Conservation (phyloP, 2,329 filamentous ascomycete species). For the Aureobasidium sp. region DNA sequence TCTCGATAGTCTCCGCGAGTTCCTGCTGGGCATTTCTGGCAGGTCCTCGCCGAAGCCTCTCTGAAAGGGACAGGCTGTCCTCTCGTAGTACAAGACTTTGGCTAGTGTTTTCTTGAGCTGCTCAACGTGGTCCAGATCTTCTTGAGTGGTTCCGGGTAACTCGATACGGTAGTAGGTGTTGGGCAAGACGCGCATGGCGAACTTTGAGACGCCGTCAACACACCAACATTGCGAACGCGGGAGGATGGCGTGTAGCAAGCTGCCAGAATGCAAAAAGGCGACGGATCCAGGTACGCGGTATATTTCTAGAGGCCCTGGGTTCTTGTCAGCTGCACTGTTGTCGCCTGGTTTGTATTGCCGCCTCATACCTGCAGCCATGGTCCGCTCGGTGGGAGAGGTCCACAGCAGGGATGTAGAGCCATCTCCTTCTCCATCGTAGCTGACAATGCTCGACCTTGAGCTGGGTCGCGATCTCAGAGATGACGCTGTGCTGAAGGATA, state of each 20-base stretch:
- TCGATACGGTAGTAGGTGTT: conserved; percentile 90
- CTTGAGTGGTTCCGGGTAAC: conserved; percentile 58
- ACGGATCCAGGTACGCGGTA: conserved; percentile 82
- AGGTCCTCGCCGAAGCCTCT: conserved; percentile 68
- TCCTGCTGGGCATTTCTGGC: conserved; percentile 61
- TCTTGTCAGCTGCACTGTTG: not conserved
- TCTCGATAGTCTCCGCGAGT: conserved; percentile 60
- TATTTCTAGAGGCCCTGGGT: conserved; percentile 64
- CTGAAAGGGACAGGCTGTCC: conserved; percentile 79
- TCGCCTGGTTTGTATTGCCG: too few species aligned
- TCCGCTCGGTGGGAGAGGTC: conserved; percentile 69
- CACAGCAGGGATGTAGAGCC: conserved; percentile 58
- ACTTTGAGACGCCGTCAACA: conserved; percentile 75
- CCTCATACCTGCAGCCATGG: conserved; percentile 64
- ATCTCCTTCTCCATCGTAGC: conserved; percentile 29
- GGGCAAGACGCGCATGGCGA: conserved; percentile 76
- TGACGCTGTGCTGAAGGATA: conserved; percentile 49
- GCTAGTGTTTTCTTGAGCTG: conserved; percentile 63
- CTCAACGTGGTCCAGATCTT: conserved; percentile 58
- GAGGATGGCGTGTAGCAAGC: conserved; percentile 76
- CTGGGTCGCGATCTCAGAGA: conserved; percentile 25
- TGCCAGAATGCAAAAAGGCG: conserved; percentile 79
- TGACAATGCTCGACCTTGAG: conserved; percentile 25
- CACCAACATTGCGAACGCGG: conserved; percentile 92
- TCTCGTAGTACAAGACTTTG: conserved; percentile 75